A percentile compares a stretch with the other conserved stretches of the same genome.
Evolutionary conservation across 768 basidiomycete species (phyloP).

Genomic region (Cystoderma amianthinum): DNA sequence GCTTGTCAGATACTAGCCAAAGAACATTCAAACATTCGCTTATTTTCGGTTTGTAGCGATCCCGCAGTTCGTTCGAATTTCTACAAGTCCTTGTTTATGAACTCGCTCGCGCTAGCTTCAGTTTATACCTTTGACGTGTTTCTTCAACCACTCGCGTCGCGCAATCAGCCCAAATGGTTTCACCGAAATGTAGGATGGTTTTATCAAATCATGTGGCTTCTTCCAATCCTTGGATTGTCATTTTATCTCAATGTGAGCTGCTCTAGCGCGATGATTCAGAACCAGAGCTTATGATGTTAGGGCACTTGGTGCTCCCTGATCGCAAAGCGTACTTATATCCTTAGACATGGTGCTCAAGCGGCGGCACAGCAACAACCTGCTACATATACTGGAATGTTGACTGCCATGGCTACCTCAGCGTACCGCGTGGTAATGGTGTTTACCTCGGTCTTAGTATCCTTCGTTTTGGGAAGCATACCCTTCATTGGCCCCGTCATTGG

Average conservation of each 20-base stretch:
- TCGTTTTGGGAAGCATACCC: slow-evolving; percentile 58
- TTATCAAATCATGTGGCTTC: slow-evolving; percentile 72
- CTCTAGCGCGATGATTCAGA: not conserved
- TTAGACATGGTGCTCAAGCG: slow-evolving; percentile 64
- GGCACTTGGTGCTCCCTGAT: slow-evolving; percentile 72
- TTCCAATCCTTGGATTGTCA: slow-evolving; percentile 69
- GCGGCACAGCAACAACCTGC: slow-evolving; percentile 42
- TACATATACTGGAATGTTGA: slow-evolving; percentile 66
- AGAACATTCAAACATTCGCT: slow-evolving; percentile 1
- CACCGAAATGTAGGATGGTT: slow-evolving; percentile 71
- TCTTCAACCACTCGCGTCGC: slow-evolving; percentile 54
- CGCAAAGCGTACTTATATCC: slow-evolving; percentile 64
- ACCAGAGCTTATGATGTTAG: slow-evolving; percentile 27
- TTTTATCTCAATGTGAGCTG: slow-evolving; percentile 74
- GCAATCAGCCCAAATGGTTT: slow-evolving; percentile 55
- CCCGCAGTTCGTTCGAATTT: slow-evolving; percentile 68
- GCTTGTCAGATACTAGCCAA: not conserved
- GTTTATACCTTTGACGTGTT: slow-evolving; percentile 74
- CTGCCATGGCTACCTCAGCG: slow-evolving; percentile 69
- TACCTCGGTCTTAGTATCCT: slow-evolving; percentile 67
- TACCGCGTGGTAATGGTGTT: slow-evolving; percentile 79
- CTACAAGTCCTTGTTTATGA: slow-evolving; percentile 70
- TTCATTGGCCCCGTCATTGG: slow-evolving; percentile 51
- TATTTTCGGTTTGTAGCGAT: slow-evolving; percentile 40
- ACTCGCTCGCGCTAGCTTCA: slow-evolving; percentile 61